phyloP scores from a whole-genome alignment of 352 stramenopile genomes.

The Globisporangium emineosum region DNA sequence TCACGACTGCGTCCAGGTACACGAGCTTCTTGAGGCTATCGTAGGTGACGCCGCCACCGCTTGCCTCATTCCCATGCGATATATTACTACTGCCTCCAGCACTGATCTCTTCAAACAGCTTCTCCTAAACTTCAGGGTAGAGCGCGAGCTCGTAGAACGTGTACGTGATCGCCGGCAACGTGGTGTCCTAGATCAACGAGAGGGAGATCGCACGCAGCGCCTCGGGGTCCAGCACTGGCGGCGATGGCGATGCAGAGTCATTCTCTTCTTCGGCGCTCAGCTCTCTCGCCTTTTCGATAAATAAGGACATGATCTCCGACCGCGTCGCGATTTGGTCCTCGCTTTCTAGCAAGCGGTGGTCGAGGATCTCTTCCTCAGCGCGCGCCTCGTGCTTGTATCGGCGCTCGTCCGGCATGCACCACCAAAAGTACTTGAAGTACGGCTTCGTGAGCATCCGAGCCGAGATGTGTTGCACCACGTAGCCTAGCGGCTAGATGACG shows the following conservation, averaged over 20 bases:
- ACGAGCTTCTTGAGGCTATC: conserved; percentile 52
- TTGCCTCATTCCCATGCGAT: too few relatives aligned
- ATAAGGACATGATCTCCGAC: too few relatives aligned
- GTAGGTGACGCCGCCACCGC: conserved; percentile 31
- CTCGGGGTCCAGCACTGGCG: too few relatives aligned
- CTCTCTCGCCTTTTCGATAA: too few relatives aligned
- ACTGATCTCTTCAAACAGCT: conserved; percentile 45
- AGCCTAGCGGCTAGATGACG: neutral
- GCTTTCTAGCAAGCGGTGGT: neutral
- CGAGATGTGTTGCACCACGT: neutral
- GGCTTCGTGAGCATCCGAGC: neutral
- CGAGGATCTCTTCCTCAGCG: neutral
- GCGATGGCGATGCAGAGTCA: too few relatives aligned
- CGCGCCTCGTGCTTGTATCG: neutral
- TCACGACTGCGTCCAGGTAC: conserved; percentile 68
- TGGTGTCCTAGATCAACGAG: too few relatives aligned
- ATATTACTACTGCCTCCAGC: too few relatives aligned
- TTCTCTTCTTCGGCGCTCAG: too few relatives aligned
- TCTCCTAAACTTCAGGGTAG: conserved; percentile 47
- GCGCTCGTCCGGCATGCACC: neutral
- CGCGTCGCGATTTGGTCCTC: conserved; percentile 18
- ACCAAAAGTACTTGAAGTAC: neutral
- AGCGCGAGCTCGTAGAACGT: conserved; percentile 42
- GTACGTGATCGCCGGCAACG: conserved; percentile 4
- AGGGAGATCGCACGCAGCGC: too few relatives aligned